Evolutionary conservation across 495 filamentous ascomycete genomes (phyloP).

Genomic region (Recurvomyces mirabilis): DNA sequence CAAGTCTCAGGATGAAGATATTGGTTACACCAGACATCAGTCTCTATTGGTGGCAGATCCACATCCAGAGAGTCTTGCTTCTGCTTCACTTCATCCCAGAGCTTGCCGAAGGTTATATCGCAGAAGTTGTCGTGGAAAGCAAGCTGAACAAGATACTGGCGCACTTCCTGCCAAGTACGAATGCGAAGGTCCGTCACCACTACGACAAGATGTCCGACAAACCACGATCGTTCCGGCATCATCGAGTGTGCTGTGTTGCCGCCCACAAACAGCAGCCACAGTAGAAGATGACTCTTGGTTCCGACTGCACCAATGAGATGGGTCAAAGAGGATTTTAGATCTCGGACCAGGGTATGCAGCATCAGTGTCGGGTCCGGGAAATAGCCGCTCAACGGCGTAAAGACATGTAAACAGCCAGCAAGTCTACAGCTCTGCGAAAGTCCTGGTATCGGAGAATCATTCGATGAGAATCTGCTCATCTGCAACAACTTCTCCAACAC

Average conservation of each 20-base stretch:
- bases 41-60: too few species aligned
- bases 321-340: conserved; percentile 13
- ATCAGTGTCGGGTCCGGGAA: conserved; percentile 18
- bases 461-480: neutral
- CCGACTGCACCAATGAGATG: conserved; percentile 5
- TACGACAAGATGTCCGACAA: conserved; percentile 14
- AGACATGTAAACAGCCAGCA: conserved; percentile 9
- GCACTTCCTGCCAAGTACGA: conserved; percentile 6
- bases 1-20: too few species aligned
- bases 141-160: conserved; percentile 5
- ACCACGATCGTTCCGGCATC: conserved; percentile 19
- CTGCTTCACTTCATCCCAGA: too few species aligned
- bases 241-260: conserved; percentile 12
- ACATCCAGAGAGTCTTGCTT: too few species aligned
- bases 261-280: conserved; percentile 18
- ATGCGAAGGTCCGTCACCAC: conserved; percentile 14
- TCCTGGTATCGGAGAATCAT: conserved; percentile 8
- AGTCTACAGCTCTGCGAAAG: conserved; percentile 10
- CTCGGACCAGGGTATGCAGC: conserved; percentile 13
- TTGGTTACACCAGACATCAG: too few species aligned
- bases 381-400: conserved; percentile 16
- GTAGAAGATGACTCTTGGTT: conserved; percentile 7
- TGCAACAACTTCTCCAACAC: conserved; percentile 9
- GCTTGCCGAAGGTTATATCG: too few species aligned
- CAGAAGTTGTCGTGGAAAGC: conserved; percentile 15